phyloP scores from a whole-genome alignment of 306 rosid genomes.

The Prunus davidiana region DNA sequence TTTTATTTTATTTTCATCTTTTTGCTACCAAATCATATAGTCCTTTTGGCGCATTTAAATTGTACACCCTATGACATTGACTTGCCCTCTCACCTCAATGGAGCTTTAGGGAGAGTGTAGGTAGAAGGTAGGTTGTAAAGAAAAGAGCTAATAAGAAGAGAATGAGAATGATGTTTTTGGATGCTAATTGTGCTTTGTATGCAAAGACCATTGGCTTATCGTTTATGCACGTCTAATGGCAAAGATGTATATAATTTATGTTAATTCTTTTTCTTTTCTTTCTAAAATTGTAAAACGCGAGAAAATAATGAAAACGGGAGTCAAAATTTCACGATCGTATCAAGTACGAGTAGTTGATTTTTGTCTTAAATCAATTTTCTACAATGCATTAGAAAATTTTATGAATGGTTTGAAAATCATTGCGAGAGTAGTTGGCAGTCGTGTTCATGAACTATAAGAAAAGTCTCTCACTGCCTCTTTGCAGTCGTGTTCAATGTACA shows the following conservation, averaged over 20 bases:
- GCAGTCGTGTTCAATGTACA: background rate
- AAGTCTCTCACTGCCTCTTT: background rate
- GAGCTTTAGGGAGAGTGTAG: background rate
- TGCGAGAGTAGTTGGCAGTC: background rate
- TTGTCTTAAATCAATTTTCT: background rate
- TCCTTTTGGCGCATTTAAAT: slow-evolving; percentile 4
- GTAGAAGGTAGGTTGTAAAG: background rate
- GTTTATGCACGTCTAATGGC: background rate
- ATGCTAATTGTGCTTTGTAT: background rate
- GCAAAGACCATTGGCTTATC: background rate
- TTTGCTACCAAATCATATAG: background rate
- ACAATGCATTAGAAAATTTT: background rate
- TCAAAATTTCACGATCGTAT: background rate
- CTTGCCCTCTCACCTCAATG: slow-evolving; percentile 3
- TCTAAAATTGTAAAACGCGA: background rate
- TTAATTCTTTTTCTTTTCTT: background rate
- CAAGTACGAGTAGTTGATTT: background rate
- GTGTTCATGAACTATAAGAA: background rate
- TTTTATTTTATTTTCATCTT: background rate
- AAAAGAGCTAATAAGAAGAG: background rate
- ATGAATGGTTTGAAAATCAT: slow-evolving; percentile 8
- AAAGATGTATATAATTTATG: background rate
- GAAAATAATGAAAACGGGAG: background rate
- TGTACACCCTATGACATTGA: background rate
- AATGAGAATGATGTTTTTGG: background rate